Evolutionary conservation across 1,139 yeast genomes (phyloP), one percentile per base, ranked within the genome.

Genomic region (Magnusiomyces tetraspermus): DNA sequence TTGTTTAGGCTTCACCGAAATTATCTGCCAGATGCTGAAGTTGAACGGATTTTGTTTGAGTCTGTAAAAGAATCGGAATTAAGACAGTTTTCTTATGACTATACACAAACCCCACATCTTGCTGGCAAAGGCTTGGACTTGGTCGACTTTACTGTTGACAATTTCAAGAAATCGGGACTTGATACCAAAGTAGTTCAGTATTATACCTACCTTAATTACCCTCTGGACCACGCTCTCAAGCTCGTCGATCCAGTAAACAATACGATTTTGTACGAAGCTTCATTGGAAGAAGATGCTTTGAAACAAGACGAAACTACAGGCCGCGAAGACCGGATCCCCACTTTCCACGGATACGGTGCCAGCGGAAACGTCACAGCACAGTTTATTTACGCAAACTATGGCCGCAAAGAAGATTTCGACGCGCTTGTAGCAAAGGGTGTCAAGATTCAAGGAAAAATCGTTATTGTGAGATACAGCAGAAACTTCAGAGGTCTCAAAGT

Each of bases 321-420:
- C 6, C 81, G 77, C 21, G 64, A 65, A 19, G 71, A 72, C 57
- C 61, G 72, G 41, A 72, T 80, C 10, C 86, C 86, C 4, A 78
- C 82, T 0, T 83, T 78, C 67, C 81, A 82, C 61, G 85, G 83
- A 1, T 83, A 81, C 61, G 78, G 85, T n/a, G 86, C 83, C 1
- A 71, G 74, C 47, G 89, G 88, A 23, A 80, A 81, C 59, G 84
- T 78, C 30, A 79, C 83, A 4, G 82, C 79, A 1, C 69, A 75
- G 55, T 76, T 72, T 55, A 71, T 83, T 6, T 83, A 77, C 61
- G 84, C 82, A 53, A 80, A 82, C 63, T 80, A 77, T 60, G 88
- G 88, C 49, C 72, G 79, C 4, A 70, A 68, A 55, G 72, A 72
- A 50, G 89, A 83, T 60, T 83, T 76, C 56, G 75, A 69, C 36